A percentile compares a stretch with the other conserved stretches of the same genome.
phyloP scores from a whole-genome alignment of 2,329 filamentous ascomycete species.

The Paecilomyces formosus region DNA sequence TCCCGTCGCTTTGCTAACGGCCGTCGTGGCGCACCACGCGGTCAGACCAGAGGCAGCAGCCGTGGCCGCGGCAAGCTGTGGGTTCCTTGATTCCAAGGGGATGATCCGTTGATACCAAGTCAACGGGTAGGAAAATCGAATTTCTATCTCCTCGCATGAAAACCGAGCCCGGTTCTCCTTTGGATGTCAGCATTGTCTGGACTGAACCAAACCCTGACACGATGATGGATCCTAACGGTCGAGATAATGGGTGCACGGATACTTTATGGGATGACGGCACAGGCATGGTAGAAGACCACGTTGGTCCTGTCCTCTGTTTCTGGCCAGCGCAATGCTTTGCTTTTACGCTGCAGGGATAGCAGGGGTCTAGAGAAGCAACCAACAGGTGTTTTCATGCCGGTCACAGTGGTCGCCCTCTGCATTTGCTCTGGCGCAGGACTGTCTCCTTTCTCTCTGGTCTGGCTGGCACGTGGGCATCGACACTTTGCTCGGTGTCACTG shows the following conservation, averaged over 20 bases:
- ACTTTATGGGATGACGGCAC: background rate
- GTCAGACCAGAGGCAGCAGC: conserved; percentile 24
- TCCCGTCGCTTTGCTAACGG: conserved; percentile 23
- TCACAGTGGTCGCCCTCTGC: conserved; percentile 1
- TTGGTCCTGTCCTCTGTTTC: background rate
- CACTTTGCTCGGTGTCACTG: background rate
- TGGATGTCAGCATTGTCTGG: background rate
- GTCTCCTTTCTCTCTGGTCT: background rate
- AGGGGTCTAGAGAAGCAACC: background rate
- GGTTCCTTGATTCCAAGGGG: conserved; percentile 34
- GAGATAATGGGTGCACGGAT: background rate
- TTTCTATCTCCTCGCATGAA: background rate
- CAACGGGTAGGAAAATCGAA: background rate
- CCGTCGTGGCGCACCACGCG: conserved; percentile 26
- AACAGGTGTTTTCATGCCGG: background rate
- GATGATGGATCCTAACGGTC: background rate
- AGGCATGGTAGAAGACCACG: background rate
- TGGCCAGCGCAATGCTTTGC: background rate
- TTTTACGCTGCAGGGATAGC: background rate
- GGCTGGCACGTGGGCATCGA: background rate
- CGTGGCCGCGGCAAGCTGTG: conserved; percentile 37
- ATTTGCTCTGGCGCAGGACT: background rate
- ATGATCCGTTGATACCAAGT: background rate
- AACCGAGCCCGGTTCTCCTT: background rate
- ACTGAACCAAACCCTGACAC: background rate